Base-by-base conservation (phyloP, 2,329 filamentous ascomycete genomes). In the Fusarium begoniae region DNA sequence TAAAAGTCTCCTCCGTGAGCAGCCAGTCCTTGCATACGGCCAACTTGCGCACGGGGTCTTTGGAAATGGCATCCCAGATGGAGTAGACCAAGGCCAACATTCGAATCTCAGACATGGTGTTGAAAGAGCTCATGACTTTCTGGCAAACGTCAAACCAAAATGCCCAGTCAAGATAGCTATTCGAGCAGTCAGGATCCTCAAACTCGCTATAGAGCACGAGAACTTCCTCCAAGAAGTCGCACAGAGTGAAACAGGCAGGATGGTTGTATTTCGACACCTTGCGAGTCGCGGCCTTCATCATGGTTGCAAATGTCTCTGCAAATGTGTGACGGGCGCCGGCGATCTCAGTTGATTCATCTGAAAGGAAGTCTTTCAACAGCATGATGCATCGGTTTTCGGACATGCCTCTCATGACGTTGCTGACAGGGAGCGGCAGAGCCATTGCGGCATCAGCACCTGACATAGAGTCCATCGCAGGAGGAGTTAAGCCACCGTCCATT, bases 81-180 rank as follows among this genome's bases (percentile, higher is more conserved):
- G 90, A 90, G 81, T 92, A 98, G 56, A 98, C 83, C 79, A 98
- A 93, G 7, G 94, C 91, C 72, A 96, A 90, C 24, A 97, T 87
- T 57, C 95, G 91, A 71, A 98, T 93, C 82, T 98, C 95, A 0
- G 94, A 96, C 86, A 97, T 93, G 44, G 93, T 95, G 81, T 97
- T 97, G 76, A 96, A 90, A 63, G 94, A 96, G 69, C 91, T 87
- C 77, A 95, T 87, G 85, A 98, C 95, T 79, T 90, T 90, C 81
- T 89, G 90, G 82, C 90, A 95, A 10, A 96, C 94, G 2, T 91
- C 88, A 45, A 96, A 85, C 95, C 95, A 98, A 81, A 98, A 98
- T 0, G 87, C 81, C 92, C 94, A 97, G 80, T 96, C 90, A 45
- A 95, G 82, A 57, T 92, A 87, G 72, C 81, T 79, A 17, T 75